These are phyloP conservation scores for Sambucus nigra DNA, from an alignment of 129 eudicot genomes.

Conservation along the genomic window DNA sequence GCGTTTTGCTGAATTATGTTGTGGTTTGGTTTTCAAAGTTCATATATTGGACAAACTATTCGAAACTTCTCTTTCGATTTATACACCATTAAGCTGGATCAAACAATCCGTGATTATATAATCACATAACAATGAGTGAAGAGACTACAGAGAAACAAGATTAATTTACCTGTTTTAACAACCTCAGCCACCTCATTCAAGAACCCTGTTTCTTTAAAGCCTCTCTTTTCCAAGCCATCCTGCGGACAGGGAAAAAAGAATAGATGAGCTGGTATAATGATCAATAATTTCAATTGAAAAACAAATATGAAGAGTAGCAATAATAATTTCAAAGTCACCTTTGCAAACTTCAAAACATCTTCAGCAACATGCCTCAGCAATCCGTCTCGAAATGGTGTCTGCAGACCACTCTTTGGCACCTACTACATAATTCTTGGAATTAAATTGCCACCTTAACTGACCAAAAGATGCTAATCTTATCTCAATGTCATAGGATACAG, in stretches of 20 bases:
- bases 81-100: no score
- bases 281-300: background rate
- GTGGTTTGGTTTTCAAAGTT: no score
- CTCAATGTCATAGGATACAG: background rate
- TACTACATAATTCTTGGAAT: conserved; percentile 15
- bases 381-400: conserved; percentile 97
- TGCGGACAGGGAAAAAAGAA: conserved; percentile 14
- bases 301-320: background rate
- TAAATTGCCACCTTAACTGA: background rate
- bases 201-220: conserved; percentile 88
- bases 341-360: conserved; percentile 78
- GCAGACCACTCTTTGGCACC: conserved; percentile 84
- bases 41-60: no score
- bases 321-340: conserved; percentile 38
- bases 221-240: conserved; percentile 98
- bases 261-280: background rate
- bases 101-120: no score
- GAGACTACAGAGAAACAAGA: background rate
- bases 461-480: background rate
- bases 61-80: no score
- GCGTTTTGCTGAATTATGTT: no score
- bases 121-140: no score
- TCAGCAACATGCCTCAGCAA: conserved; percentile 79
- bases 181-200: conserved; percentile 88
- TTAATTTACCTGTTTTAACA: conserved; percentile 65